Evolutionary conservation across 192 early-diverging fungal genomes (phyloP).

Genomic region (Rhizoclosmatium globosum): DNA sequence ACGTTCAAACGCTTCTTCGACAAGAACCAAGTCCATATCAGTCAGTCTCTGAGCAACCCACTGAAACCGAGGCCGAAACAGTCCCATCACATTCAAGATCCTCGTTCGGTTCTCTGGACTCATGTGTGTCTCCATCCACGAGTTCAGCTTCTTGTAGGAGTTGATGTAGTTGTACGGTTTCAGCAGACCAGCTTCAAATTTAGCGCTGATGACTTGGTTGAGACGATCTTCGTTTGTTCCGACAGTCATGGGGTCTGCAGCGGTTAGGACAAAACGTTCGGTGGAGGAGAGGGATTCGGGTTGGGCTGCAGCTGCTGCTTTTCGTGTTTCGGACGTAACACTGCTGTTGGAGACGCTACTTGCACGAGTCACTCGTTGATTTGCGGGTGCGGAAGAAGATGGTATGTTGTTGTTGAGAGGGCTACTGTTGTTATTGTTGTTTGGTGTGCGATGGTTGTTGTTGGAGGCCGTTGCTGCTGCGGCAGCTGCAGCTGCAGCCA

Average conservation of each 20-base stretch:
- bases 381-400: background rate
- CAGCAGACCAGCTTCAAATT: constrained; percentile 93
- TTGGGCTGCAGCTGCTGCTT: constrained; percentile 44
- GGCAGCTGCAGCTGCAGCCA: background rate
- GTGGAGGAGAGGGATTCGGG: constrained; percentile 58
- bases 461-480: background rate
- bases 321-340: constrained; percentile 5
- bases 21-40: constrained; percentile 92
- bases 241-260: constrained; percentile 87
- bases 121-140: constrained; percentile 92
- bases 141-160: constrained; percentile 86
- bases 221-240: constrained; percentile 87
- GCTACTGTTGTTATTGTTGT: background rate
- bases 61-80: constrained; percentile 89
- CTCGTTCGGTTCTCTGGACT: constrained; percentile 72
- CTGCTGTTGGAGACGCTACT: constrained; percentile 30
- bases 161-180: constrained; percentile 98
- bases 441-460: constrained; percentile 5
- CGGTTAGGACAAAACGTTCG: constrained; percentile 90
- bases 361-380: constrained; percentile 14
- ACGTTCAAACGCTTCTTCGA: constrained; percentile 96
- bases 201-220: constrained; percentile 91
- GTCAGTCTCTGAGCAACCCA: constrained; percentile 87
- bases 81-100: constrained; percentile 87
- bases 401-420: background rate